Evolutionary conservation across 768 basidiomycete genomes (phyloP).

Genomic region (Paxillus ammoniavirescens): DNA sequence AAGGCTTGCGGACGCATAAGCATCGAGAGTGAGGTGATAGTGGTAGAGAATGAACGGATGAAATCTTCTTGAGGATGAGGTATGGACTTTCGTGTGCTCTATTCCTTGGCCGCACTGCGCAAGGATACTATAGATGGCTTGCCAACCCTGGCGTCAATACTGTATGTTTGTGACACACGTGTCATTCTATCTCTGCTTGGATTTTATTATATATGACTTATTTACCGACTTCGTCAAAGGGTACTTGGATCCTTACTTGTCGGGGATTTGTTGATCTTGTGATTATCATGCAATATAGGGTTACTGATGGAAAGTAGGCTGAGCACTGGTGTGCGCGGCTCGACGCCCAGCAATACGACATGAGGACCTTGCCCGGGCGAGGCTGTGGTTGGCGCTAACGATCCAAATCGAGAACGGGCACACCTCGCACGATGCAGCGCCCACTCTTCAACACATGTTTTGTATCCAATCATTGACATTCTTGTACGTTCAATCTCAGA

Average conservation of each 20-base stretch:
- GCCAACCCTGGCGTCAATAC: not conserved
- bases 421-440: not conserved
- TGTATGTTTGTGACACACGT: not conserved
- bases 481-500: not conserved
- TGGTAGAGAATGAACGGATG: constrained; percentile 1
- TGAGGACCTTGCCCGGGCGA: not conserved
- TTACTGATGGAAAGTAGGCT: no score
- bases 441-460: not conserved
- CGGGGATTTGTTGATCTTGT: no score
- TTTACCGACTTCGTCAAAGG: not conserved
- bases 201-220: not conserved
- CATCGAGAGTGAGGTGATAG: constrained; percentile 51
- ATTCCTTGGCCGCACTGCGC: not conserved
- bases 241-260: not conserved
- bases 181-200: not conserved
- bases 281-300: no score
- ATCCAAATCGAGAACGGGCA: not conserved
- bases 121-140: not conserved
- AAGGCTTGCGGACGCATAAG: constrained; percentile 54
- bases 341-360: not conserved
- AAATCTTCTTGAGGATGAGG: constrained; percentile 3
- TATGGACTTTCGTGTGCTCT: not conserved
- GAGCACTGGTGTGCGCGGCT: not conserved
- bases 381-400: not conserved
- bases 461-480: constrained; percentile 3